phyloP scores from a whole-genome alignment of 352 stramenopile genomes.

The Phytopythium montanum region DNA sequence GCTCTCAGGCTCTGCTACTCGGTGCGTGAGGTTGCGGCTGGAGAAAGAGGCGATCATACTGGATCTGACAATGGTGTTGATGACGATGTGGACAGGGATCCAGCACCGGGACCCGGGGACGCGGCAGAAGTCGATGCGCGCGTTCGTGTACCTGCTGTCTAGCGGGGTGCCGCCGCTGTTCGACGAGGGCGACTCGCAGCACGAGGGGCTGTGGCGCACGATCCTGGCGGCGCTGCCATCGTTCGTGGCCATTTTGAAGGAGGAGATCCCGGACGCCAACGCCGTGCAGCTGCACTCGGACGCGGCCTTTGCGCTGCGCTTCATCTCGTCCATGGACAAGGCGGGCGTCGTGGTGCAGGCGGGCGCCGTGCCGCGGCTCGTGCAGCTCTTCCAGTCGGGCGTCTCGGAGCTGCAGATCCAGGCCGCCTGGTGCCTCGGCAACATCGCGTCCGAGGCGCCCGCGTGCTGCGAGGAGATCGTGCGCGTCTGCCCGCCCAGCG shows the following conservation, averaged over 20 bases:
- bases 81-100: slow-evolving; percentile 35
- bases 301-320: slow-evolving; percentile 80
- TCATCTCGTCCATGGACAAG: slow-evolving; percentile 90
- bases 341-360: slow-evolving; percentile 64
- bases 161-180: slow-evolving; percentile 84
- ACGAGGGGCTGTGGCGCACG: slow-evolving; percentile 74
- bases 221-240: slow-evolving; percentile 77
- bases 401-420: slow-evolving; percentile 89
- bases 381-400: slow-evolving; percentile 81
- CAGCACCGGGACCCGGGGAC: slow-evolving; percentile 71
- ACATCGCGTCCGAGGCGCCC: slow-evolving; percentile 77
- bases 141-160: slow-evolving; percentile 84
- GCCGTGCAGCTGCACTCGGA: slow-evolving; percentile 81
- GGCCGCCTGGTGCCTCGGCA: slow-evolving; percentile 82
- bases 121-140: slow-evolving; percentile 81
- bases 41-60: too few relatives aligned
- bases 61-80: too few relatives aligned
- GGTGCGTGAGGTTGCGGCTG: slow-evolving; percentile 17
- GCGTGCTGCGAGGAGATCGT: slow-evolving; percentile 75
- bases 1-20: slow-evolving; percentile 75
- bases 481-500: slow-evolving; percentile 55
- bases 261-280: slow-evolving; percentile 53
- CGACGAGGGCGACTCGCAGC: slow-evolving; percentile 80
- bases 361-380: slow-evolving; percentile 69
- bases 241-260: slow-evolving; percentile 78